Percentiles rank a stretch among this genome's conserved stretches.
These are phyloP conservation scores for Clavispora fructus DNA, from an alignment of 805 yeast genomes.

Conservation along the genomic window DNA sequence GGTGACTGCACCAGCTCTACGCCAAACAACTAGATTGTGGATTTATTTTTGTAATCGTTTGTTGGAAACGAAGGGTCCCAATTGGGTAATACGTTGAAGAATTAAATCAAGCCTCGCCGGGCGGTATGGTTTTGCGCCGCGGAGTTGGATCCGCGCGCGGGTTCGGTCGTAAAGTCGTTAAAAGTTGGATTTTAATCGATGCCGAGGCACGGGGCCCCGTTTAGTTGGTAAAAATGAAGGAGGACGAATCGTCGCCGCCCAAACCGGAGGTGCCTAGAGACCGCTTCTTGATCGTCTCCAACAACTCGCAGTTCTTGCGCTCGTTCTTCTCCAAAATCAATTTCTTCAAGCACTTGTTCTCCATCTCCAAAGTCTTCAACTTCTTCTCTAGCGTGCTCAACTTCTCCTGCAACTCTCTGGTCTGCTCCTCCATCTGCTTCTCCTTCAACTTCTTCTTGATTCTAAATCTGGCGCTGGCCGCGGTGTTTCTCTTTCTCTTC, in stretches of 20 bases:
- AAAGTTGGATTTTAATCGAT: constrained; percentile 36
- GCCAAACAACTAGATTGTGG: not conserved
- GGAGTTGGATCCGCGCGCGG: constrained; percentile 19
- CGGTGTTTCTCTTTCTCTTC: constrained; percentile 83
- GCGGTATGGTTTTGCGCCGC: constrained; percentile 3
- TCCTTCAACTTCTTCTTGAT: constrained; percentile 88
- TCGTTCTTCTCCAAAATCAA: constrained; percentile 74
- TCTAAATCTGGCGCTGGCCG: constrained; percentile 91
- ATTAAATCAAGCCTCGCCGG: constrained; percentile 12
- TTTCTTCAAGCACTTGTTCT: constrained; percentile 77
- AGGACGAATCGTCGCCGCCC: constrained; percentile 7
- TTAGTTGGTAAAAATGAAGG: constrained; percentile 29
- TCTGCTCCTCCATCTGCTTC: constrained; percentile 78
- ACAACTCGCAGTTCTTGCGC: constrained; percentile 23
- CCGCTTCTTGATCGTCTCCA: constrained; percentile 24
- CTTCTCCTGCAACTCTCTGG: constrained; percentile 66
- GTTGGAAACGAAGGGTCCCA: constrained; percentile 9
- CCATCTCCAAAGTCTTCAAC: constrained; percentile 86
- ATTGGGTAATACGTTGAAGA: constrained; percentile 4
- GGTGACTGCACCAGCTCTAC: too few species aligned
- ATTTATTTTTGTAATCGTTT: constrained; percentile 2
- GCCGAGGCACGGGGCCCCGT: constrained; percentile 8
- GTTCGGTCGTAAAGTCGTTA: constrained; percentile 21
- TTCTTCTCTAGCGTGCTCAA: constrained; percentile 63
- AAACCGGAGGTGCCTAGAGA: constrained; percentile 14